These are phyloP conservation scores for Colletotrichum ledebouriae DNA, from an alignment of 2,329 filamentous ascomycete species.

Conservation along the genomic window DNA sequence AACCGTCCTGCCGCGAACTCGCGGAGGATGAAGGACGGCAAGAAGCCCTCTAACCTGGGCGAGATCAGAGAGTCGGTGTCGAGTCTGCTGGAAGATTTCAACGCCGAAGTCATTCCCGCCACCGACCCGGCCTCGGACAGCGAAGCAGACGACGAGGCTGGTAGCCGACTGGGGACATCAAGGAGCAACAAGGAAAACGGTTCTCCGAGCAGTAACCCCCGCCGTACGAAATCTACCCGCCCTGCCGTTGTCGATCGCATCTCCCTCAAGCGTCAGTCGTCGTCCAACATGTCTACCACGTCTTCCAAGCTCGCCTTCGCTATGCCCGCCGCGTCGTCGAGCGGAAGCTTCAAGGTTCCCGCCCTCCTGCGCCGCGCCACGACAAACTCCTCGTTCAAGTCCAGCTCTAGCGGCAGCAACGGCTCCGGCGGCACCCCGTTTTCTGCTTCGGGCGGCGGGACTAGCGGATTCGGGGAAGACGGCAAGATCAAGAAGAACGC, in stretches of 20 bases:
- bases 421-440: slow-evolving; percentile 1
- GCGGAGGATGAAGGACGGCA: slow-evolving; percentile 72
- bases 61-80: slow-evolving; percentile 89
- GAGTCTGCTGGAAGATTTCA: slow-evolving; percentile 81
- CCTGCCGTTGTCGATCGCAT: slow-evolving; percentile 79
- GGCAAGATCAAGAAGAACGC: slow-evolving; percentile 72
- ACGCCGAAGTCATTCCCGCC: slow-evolving; percentile 62
- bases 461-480: slow-evolving; percentile 55
- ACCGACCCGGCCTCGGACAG: slow-evolving; percentile 65
- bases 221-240: slow-evolving; percentile 50
- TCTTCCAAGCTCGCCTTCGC: slow-evolving; percentile 69
- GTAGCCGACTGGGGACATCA: slow-evolving; percentile 50
- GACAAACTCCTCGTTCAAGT: slow-evolving; percentile 67
- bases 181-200: slow-evolving; percentile 65
- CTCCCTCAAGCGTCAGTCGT: slow-evolving; percentile 71
- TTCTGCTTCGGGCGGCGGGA: slow-evolving; percentile 26
- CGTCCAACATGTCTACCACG: slow-evolving; percentile 51
- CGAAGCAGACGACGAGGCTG: slow-evolving; percentile 60
- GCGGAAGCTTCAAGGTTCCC: slow-evolving; percentile 74
- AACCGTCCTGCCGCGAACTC: slow-evolving; percentile 70
- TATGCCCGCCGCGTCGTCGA: slow-evolving; percentile 52
- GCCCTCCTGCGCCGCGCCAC: slow-evolving; percentile 80
- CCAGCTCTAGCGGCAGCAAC: slow-evolving; percentile 46
- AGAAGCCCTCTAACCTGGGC: slow-evolving; percentile 79
- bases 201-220: slow-evolving; percentile 49